phyloP scores from a whole-genome alignment of 1,284 basidiomycete genomes.

The Ustilago sp. region DNA sequence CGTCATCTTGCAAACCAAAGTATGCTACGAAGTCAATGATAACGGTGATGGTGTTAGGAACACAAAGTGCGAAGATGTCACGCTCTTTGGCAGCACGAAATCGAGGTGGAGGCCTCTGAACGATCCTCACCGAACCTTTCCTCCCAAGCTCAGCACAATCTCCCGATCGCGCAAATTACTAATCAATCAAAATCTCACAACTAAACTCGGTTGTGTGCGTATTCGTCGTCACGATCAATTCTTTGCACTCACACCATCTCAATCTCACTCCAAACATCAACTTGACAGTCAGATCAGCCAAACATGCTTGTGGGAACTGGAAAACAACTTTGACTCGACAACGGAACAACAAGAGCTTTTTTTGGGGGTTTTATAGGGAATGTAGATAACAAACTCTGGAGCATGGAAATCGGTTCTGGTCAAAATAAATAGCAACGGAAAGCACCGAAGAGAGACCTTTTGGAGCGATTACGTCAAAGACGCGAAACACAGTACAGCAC shows the following conservation, averaged over 20 bases:
- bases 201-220: no score
- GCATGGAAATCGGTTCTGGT: slow-evolving; percentile 32
- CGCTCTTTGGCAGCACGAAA: slow-evolving; percentile 14
- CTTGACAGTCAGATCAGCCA: not conserved
- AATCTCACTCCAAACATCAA: not conserved
- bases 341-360: slow-evolving; percentile 20
- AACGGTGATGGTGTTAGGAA: slow-evolving; percentile 3
- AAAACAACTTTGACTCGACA: slow-evolving; percentile 1
- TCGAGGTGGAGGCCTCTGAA: not conserved
- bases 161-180: slow-evolving; percentile 2
- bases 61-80: not conserved
- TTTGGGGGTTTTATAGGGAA: slow-evolving; percentile 9
- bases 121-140: slow-evolving; percentile 14
- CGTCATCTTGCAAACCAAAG: slow-evolving; percentile 14
- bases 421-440: slow-evolving; percentile 12
- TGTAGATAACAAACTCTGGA: slow-evolving; percentile 17
- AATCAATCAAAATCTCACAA: not conserved
- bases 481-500: slow-evolving; percentile 1
- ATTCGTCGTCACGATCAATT: not conserved
- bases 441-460: slow-evolving; percentile 30
- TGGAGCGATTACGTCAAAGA: not conserved
- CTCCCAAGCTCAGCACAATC: not conserved
- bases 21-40: not conserved
- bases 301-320: not conserved
- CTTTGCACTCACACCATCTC: slow-evolving; percentile 6